phyloP scores from a whole-genome alignment of 2,329 filamentous ascomycete genomes.

The Aspergillus persii region DNA sequence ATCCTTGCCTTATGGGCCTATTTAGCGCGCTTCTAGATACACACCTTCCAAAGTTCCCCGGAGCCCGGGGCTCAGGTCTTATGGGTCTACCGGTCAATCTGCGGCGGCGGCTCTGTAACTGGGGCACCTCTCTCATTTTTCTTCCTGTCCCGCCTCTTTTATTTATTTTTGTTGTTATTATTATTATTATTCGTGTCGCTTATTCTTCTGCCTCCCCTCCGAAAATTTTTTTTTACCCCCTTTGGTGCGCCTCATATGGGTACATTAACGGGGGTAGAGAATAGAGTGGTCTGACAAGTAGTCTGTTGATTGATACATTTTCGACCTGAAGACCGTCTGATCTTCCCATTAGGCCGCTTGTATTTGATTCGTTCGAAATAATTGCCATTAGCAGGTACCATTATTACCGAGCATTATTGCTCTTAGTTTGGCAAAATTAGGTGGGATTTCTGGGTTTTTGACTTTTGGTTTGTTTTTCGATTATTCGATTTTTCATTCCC shows the following conservation, averaged over 20 bases:
- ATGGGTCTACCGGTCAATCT: constrained; percentile 29
- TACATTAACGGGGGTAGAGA: neutral
- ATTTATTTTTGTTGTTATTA: constrained; percentile 18
- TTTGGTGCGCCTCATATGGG: neutral
- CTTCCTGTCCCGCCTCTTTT: constrained; percentile 10
- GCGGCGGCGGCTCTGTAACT: constrained; percentile 22
- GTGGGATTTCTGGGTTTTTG: neutral
- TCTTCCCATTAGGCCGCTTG: constrained; percentile 8
- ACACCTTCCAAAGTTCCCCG: constrained; percentile 33
- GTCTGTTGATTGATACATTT: constrained; percentile 10
- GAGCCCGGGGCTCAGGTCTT: constrained; percentile 31
- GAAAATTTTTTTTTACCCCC: neutral
- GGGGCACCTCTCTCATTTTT: constrained; percentile 12
- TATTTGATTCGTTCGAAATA: constrained; percentile 9
- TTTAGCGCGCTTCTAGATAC: constrained; percentile 32
- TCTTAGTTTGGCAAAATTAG: constrained; percentile 2
- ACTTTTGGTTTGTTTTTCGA: neutral
- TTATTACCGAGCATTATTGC: neutral
- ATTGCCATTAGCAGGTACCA: constrained; percentile 1
- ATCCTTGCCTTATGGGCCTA: constrained; percentile 30
- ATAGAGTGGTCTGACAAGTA: constrained; percentile 9
- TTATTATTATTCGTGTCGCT: constrained; percentile 8
- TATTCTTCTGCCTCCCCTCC: constrained; percentile 6
- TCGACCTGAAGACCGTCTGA: constrained; percentile 11
- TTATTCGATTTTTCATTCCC: neutral